These are phyloP conservation scores for Pelargonium hybrid DNA, from an alignment of 441 rosid species.

Conservation along the genomic window DNA sequence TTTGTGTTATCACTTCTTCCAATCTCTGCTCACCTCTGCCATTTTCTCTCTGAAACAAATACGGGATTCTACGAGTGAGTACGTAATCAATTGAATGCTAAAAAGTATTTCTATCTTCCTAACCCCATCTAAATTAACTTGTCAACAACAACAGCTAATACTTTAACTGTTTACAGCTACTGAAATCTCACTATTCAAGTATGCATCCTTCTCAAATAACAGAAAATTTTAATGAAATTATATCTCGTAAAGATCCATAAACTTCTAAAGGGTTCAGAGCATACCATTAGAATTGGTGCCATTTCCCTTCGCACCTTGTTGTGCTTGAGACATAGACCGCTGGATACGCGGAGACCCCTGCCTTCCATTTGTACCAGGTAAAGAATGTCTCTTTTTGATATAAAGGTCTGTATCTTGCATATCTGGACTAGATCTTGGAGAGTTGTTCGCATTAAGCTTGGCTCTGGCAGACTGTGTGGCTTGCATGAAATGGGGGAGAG, in stretches of 20 bases:
- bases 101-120: not conserved
- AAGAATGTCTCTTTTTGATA: constrained; percentile 75
- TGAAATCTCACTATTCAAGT: not conserved
- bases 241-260: not conserved
- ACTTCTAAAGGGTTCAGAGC: constrained; percentile 9
- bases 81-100: not conserved
- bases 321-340: constrained; percentile 51
- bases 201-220: not conserved
- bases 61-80: constrained; percentile 4
- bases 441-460: constrained; percentile 61
- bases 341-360: constrained; percentile 79
- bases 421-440: constrained; percentile 94
- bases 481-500: constrained; percentile 90
- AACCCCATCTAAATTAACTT: not conserved
- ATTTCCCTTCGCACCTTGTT: constrained; percentile 54
- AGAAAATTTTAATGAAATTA: not conserved
- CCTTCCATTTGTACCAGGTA: constrained; percentile 76
- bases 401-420: constrained; percentile 59
- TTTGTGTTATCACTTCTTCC: not conserved
- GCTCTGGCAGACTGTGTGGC: constrained; percentile 90
- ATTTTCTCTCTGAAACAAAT: constrained; percentile 60
- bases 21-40: constrained; percentile 61
- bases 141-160: not conserved
- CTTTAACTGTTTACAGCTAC: not conserved
- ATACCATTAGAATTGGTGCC: constrained; percentile 31